These are phyloP conservation scores for Atkinsonella hypoxylon DNA, from an alignment of 2,329 filamentous ascomycete genomes.

Conservation along the genomic window DNA sequence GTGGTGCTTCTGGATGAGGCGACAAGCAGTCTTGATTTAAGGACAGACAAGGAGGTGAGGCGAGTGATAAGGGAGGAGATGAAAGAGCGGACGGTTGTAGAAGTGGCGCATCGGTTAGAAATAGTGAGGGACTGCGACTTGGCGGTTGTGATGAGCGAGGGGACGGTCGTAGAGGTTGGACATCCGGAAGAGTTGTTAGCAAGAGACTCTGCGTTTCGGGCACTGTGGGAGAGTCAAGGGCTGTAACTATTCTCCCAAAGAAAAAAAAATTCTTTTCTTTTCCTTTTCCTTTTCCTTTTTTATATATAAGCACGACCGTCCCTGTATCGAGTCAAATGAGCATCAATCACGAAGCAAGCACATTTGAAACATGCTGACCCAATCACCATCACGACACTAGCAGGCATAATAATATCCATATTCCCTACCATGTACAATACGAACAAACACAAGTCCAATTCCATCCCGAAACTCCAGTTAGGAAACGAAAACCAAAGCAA, in stretches of 20 bases:
- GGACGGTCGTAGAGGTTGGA: conserved; percentile 15
- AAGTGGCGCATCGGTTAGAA: conserved; percentile 19
- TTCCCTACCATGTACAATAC: conserved; percentile 1
- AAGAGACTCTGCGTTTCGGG: conserved; percentile 9
- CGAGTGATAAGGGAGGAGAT: conserved; percentile 10
- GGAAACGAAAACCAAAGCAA: neutral
- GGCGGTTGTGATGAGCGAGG: conserved; percentile 18
- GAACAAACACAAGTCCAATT: neutral
- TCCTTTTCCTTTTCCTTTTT: too few species aligned
- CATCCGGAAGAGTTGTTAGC: conserved; percentile 14
- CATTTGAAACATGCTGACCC: too few species aligned
- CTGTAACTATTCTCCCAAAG: neutral
- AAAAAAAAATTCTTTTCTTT: too few species aligned
- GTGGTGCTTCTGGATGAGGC: conserved; percentile 23
- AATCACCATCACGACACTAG: too few species aligned
- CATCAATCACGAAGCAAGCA: neutral
- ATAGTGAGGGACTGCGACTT: conserved; percentile 16
- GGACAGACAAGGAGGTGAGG: conserved; percentile 17
- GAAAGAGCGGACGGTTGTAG: conserved; percentile 19
- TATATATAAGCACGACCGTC: too few species aligned
- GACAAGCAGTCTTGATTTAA: conserved; percentile 19
- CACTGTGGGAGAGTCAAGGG: conserved; percentile 10
- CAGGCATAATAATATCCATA: conserved; percentile 1
- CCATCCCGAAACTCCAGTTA: neutral
- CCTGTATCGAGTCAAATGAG: neutral